phyloP scores from a whole-genome alignment of 106 monocot genomes.

The Hemerocallis citrina region DNA sequence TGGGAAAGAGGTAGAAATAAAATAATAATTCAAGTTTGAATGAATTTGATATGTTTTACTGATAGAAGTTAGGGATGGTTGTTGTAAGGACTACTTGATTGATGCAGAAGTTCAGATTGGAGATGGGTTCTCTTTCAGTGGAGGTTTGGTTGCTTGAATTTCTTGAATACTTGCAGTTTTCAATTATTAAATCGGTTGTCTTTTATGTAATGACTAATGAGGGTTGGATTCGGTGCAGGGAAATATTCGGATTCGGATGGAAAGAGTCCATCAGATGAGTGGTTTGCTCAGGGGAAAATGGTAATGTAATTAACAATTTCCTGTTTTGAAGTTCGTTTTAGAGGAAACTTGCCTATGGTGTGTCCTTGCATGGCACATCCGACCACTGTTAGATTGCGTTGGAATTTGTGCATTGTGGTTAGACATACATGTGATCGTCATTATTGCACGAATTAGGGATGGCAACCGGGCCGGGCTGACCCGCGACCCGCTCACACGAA shows the following conservation, averaged over 20 bases:
- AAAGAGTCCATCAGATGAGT: constrained; percentile 65
- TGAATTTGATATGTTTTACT: not conserved
- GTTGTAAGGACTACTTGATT: constrained; percentile 72
- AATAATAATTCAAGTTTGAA: not conserved
- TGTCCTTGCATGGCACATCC: too few species aligned
- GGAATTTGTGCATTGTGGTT: too few species aligned
- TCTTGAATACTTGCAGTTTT: not conserved
- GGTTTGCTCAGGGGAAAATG: constrained; percentile 80
- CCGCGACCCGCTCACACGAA: too few species aligned
- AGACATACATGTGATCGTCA: too few species aligned
- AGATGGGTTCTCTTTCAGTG: constrained; percentile 90
- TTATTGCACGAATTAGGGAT: too few species aligned
- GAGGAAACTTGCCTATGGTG: too few species aligned
- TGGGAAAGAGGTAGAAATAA: constrained; percentile 36
- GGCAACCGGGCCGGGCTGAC: too few species aligned
- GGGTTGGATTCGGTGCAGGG: constrained; percentile 30
- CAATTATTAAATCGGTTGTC: not conserved
- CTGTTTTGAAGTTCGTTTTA: not conserved
- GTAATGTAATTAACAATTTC: constrained; percentile 25
- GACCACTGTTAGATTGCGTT: too few species aligned
- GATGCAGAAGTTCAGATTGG: constrained; percentile 76
- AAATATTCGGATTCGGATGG: constrained; percentile 84
- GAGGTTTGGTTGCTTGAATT: constrained; percentile 20
- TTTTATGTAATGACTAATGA: too few species aligned
- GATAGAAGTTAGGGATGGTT: not conserved